Base-by-base conservation (phyloP, 2,329 filamentous ascomycete species). In the Colletotrichum magnum region DNA sequence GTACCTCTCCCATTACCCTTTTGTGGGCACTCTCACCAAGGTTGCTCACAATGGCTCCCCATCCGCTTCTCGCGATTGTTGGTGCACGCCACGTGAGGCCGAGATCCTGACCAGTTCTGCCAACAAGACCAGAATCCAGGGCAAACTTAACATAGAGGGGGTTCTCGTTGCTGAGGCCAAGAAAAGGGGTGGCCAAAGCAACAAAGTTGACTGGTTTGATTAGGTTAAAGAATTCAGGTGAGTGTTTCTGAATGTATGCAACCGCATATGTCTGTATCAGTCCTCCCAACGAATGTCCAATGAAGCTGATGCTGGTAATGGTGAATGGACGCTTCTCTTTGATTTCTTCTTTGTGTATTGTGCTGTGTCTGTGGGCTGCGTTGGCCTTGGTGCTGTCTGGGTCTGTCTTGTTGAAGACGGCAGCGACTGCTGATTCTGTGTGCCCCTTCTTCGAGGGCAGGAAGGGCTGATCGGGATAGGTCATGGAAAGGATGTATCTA, bases 71-170 rank as follows among this genome's bases (percentile, higher is more conserved):
- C 18, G 93, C 92, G 75, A 97, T 87, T 0, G 93, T 95, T 7
- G 95, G 95, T 15, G 95, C 92, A 75, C 94, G 90, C 96, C 96
- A 99, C 1, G 95, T 97, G 70, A 99, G 84, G 24, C 96, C 96
- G 9, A 99, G 86, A 81, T 99, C 96, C 79, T 98, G 94, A 7
- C 96, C 96, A 3, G 96, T 98, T 62, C 95, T 89, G n/a, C 96
- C 96, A 15, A 99, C 95, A 1, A 99, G 87, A 0, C 96, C 96
- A 81, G 98, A 97, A 78, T 99, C 96, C 4, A 99, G 85, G 0
- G 96, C 96, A 79, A 99, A 98, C 76, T 95, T 97, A 80, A 99
- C 93, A 78, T 99, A 99, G 65, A 98, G 86, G 0, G 96, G 96
- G 74, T 99, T 99, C 78, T 99, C 96, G 78, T 99, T 98, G 79